Conservation (phyloP, 2,329 filamentous ascomycete species). For the Madurella fahalii region DNA sequence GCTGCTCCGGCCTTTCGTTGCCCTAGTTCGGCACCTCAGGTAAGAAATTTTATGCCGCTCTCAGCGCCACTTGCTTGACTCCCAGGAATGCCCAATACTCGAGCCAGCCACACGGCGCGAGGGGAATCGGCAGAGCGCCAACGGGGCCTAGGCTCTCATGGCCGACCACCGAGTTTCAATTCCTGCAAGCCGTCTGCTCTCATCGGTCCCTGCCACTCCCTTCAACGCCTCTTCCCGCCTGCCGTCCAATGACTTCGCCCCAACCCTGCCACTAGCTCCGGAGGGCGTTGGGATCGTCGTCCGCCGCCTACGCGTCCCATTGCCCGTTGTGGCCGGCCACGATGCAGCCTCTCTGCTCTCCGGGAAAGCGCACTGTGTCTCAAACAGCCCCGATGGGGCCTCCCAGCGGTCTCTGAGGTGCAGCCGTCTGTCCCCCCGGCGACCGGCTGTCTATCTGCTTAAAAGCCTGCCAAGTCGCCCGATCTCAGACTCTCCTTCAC, state of each 20-base stretch:
- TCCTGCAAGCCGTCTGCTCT: conserved; percentile 5
- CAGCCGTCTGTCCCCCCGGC: background rate
- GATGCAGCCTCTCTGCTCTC: background rate
- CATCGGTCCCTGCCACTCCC: conserved; percentile 3
- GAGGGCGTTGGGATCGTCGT: conserved; percentile 13
- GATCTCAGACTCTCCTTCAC: background rate
- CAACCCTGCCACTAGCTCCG: background rate
- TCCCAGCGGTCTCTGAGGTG: conserved; percentile 1
- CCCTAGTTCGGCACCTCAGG: no score
- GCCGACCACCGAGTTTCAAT: background rate
- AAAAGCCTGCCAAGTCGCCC: background rate
- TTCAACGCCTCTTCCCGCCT: conserved; percentile 1
- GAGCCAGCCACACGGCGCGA: conserved; percentile 9
- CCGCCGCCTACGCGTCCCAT: conserved; percentile 7
- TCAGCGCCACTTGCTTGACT: no score
- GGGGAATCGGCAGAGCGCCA: conserved; percentile 7
- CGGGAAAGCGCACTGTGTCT: conserved; percentile 3
- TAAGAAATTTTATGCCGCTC: no score
- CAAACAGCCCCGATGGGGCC: background rate
- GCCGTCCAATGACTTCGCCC: conserved; percentile 5
- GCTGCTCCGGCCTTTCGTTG: no score
- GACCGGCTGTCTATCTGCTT: conserved; percentile 1
- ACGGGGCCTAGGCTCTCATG: background rate
- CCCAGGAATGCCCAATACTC: background rate
- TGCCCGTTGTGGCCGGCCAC: background rate